Evolutionary conservation across 257 asterid species (phyloP), one percentile per base, ranked within the genome.

Genomic region (Scutellaria minor): DNA sequence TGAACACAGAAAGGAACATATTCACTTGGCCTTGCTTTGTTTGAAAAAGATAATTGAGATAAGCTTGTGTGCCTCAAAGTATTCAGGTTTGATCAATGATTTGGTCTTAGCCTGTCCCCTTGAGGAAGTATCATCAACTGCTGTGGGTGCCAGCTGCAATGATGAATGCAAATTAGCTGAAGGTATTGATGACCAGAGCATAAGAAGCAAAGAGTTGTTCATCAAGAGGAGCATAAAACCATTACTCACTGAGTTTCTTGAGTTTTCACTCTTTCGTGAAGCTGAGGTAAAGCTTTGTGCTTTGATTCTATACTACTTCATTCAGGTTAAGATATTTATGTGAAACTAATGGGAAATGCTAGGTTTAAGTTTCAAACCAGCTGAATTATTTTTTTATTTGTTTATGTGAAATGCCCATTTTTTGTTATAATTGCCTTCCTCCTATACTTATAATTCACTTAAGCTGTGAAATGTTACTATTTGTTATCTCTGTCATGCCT

Each of bases 271-370:
- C 78, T 86, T 73, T 77, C 83, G 85, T 7, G 97, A 89, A 82
- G 91, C 86, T 78, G 95, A 91, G 97, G 97, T 89, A 85, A 75
- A 68, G 35, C 22, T 14, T 69, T 12, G 62, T 73, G 82, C 71
- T 70, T 60, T 67, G 41, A 57, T 42, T 57, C 35, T 57, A 57
- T 57, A 44, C 2, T 44, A 44, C 48, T 7, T 44, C 48, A 44
- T 44, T 44, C 48, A 44, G 9, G 0, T 44, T 44, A 7, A 6
- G 48, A 59, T 35, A 39, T 59, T 59, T 4, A 6, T 58, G 10
- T 31, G 37, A 31, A 31, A 31, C 37, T 31, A 31, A 0, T 4
- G 37, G 4, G 0, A 2, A 31, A 31, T 2, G 5, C 5, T 31
- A 31, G 37, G 37, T 31, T 24, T 31, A 31, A 31, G 37, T 31